These are phyloP conservation scores for Symbiodinium pilosum DNA, from an alignment of 73 alveolate genomes.

Conservation along the genomic window DNA sequence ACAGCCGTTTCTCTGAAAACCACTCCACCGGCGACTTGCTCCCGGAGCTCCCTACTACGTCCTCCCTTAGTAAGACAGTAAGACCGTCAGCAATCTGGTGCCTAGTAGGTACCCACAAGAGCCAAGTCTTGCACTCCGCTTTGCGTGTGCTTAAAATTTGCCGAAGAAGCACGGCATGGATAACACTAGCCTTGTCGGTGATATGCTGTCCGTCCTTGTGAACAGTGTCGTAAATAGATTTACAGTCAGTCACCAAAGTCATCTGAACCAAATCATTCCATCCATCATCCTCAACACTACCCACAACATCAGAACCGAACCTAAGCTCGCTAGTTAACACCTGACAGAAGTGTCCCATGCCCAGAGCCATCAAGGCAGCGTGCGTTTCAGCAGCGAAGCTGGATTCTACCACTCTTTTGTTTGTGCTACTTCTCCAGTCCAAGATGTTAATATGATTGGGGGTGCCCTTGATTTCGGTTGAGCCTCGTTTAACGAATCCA, in stretches of 20 bases:
- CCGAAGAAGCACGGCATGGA: not conserved
- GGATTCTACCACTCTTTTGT: not conserved
- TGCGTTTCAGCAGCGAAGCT: conserved; percentile 31
- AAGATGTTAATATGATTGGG: not conserved
- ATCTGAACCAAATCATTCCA: not conserved
- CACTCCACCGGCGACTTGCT: not conserved
- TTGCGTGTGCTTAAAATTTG: not conserved
- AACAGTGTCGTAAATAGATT: not conserved
- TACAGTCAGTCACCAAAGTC: not conserved
- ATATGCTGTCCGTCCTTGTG: conserved; percentile 8
- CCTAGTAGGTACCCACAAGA: not conserved
- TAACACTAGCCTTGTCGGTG: not conserved
- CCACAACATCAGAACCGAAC: not conserved
- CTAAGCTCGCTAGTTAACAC: not conserved
- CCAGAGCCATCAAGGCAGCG: not conserved
- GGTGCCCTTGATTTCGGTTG: not conserved
- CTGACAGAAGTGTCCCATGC: not conserved
- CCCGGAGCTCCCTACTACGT: not conserved
- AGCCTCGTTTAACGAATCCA: not conserved
- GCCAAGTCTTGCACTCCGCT: not conserved
- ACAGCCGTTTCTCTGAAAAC: not conserved
- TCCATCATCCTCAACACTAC: not conserved
- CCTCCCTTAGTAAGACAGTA: not conserved
- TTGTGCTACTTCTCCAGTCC: not conserved
- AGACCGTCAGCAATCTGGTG: not conserved